Evolutionary conservation across 768 basidiomycete genomes (phyloP), one percentile per base, ranked within the genome.

Genomic region (Russula lepida): DNA sequence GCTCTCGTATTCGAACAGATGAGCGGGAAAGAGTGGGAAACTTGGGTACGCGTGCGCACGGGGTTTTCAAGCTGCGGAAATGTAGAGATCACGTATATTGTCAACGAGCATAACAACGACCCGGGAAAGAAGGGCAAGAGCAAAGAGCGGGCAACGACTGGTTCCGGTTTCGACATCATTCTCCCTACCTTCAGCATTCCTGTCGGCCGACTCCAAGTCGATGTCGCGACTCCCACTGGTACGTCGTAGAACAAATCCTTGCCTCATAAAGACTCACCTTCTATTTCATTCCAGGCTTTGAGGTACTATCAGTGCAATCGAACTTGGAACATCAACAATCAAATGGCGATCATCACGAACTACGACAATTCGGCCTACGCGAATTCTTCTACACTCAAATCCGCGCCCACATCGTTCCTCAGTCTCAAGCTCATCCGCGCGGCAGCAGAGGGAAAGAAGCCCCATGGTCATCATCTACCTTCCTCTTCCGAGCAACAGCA

Each of bases 111-210:
- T 74, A 32, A 72, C 74, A 32, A 32, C 47, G 28, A 37, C 13
- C 2, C 27, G 11, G 41, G 61, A 52, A 64, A 56, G 21, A 59
- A 65, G 46, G 71, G 73, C 43, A 82, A 78, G 64, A 73, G 67
- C 58, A 78, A 72, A 62, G 66, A 63, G 49, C 71, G 65, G 28
- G 70, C 71, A 27, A 70, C 68, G 54, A 66, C 66, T 3, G 62
- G 68, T 28, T 56, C 60, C 2, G 55, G 27, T 3, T 57, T 84
- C 19, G 72, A 81, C 63, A 70, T 89, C 21, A 72, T 86, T 48
- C 69, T 92, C 47, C 89, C 89, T 8, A 81, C 82, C n/a, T 92
- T 92, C 67, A 70, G 81, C 4, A 72, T 89, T n/a, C 82, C 87
- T 7, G 74, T 91, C 46, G 84, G 84, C 48, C 76, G 78, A 68